phyloP scores from a whole-genome alignment of 1,284 basidiomycete genomes.

The Veloporphyrellus conicus region DNA sequence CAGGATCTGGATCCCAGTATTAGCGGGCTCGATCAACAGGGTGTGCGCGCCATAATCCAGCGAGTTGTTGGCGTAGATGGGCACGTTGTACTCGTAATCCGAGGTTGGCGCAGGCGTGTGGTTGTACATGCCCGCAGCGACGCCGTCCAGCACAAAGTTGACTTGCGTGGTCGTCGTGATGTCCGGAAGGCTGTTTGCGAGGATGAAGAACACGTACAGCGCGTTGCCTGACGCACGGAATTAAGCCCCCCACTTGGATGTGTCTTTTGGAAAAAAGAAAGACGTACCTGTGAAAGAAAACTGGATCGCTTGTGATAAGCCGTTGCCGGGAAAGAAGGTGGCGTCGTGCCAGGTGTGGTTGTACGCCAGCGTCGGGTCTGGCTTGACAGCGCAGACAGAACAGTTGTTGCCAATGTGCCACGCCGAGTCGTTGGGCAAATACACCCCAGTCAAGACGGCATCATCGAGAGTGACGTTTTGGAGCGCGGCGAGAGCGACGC shows the following conservation, averaged over 20 bases:
- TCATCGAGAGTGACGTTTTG: conserved; percentile 24
- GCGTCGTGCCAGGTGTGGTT: conserved; percentile 22
- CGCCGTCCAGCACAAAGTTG: conserved; percentile 10
- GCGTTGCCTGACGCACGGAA: conserved; percentile 10
- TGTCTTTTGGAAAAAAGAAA: not conserved
- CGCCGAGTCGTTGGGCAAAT: not conserved
- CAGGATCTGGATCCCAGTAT: not conserved
- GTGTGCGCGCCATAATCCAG: conserved; percentile 8
- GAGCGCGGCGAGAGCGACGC: not conserved
- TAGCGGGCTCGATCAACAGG: conserved; percentile 7
- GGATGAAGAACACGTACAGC: conserved; percentile 22
- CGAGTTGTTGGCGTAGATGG: conserved; percentile 13
- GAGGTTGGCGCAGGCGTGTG: not conserved
- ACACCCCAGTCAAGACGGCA: conserved; percentile 7
- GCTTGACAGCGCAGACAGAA: not conserved
- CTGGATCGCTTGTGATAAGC: not conserved
- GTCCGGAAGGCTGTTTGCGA: conserved; percentile 1
- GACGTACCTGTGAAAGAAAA: conserved; percentile 16
- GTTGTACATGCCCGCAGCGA: not conserved
- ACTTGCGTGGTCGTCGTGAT: conserved; percentile 3
- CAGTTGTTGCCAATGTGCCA: conserved; percentile 6
- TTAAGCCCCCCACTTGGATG: too few species aligned
- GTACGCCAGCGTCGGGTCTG: conserved; percentile 3
- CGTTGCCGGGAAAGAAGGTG: not conserved
- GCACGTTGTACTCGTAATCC: conserved; percentile 16